These are phyloP conservation scores for Saccharum hybrid DNA, from an alignment of 202 grass and related monocot genomes.

Conservation along the genomic window DNA sequence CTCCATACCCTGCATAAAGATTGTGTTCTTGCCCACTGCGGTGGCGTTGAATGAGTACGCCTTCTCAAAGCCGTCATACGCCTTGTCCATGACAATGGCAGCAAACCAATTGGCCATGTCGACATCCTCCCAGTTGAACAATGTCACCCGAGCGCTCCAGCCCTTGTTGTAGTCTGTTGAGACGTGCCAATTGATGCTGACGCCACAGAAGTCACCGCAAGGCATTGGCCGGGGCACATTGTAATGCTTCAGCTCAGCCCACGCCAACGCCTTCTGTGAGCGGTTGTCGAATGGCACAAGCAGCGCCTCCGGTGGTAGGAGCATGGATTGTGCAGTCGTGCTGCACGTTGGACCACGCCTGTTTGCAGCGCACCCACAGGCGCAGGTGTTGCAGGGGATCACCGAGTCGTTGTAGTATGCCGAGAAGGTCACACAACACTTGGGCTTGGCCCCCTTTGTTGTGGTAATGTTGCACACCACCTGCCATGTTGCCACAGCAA, in stretches of 20 bases:
- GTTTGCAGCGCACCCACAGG: constrained; percentile 73
- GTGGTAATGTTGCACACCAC: constrained; percentile 82
- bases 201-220: constrained; percentile 78
- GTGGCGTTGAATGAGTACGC: constrained; percentile 86
- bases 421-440: constrained; percentile 95
- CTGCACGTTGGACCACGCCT: constrained; percentile 68
- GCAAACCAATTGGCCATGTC: constrained; percentile 81
- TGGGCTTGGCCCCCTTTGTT: constrained; percentile 61
- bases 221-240: constrained; percentile 70
- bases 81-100: constrained; percentile 82
- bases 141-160: constrained; percentile 81
- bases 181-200: constrained; percentile 96
- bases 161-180: constrained; percentile 78
- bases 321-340: constrained; percentile 64
- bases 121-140: constrained; percentile 86
- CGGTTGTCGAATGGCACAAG: constrained; percentile 90
- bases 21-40: constrained; percentile 62
- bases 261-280: constrained; percentile 66
- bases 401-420: constrained; percentile 90
- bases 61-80: constrained; percentile 75
- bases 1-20: constrained; percentile 79
- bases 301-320: constrained; percentile 77
- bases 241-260: constrained; percentile 87
- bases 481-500: constrained; percentile 73
- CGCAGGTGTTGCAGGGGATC: constrained; percentile 87